These are phyloP conservation scores for Pseudocercospora pini-densiflorae DNA, from an alignment of 2,329 filamentous ascomycete species.

Conservation along the genomic window DNA sequence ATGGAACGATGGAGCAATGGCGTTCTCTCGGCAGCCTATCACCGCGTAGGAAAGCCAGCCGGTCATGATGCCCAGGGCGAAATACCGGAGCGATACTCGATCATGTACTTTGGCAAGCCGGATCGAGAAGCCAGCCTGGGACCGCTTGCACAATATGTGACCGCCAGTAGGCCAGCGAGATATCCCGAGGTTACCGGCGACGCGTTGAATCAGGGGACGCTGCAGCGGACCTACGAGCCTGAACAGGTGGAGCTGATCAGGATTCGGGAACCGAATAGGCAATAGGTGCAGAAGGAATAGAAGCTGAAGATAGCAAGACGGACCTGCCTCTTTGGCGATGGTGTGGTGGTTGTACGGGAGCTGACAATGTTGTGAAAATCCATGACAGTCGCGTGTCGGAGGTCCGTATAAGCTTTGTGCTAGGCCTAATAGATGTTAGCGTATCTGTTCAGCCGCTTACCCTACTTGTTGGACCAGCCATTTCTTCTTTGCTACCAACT, in stretches of 20 bases:
- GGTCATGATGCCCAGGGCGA: background rate
- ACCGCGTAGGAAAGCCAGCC: slow-evolving; percentile 18
- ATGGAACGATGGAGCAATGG: slow-evolving; percentile 25
- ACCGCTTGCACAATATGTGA: slow-evolving; percentile 18
- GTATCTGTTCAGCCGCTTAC: background rate
- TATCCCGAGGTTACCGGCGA: slow-evolving; percentile 14
- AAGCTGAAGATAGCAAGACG: slow-evolving; percentile 8
- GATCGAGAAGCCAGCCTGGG: slow-evolving; percentile 17
- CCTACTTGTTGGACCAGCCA: too few relatives aligned
- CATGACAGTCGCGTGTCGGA: background rate
- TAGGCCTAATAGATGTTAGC: background rate
- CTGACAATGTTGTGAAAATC: background rate
- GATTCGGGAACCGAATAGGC: background rate
- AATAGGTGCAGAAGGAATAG: background rate
- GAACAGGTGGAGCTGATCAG: background rate
- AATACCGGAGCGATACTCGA: slow-evolving; percentile 18
- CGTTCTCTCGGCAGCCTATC: slow-evolving; percentile 15
- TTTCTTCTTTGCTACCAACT: too few relatives aligned
- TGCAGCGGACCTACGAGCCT: slow-evolving; percentile 19
- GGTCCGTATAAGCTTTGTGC: background rate
- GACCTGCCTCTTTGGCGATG: background rate
- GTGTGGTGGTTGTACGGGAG: background rate
- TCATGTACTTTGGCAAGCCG: slow-evolving; percentile 23
- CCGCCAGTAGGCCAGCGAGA: slow-evolving; percentile 8
- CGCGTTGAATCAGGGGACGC: slow-evolving; percentile 19